These are phyloP conservation scores for Termitomyces sp. DNA, from an alignment of 768 basidiomycete species.

Conservation along the genomic window DNA sequence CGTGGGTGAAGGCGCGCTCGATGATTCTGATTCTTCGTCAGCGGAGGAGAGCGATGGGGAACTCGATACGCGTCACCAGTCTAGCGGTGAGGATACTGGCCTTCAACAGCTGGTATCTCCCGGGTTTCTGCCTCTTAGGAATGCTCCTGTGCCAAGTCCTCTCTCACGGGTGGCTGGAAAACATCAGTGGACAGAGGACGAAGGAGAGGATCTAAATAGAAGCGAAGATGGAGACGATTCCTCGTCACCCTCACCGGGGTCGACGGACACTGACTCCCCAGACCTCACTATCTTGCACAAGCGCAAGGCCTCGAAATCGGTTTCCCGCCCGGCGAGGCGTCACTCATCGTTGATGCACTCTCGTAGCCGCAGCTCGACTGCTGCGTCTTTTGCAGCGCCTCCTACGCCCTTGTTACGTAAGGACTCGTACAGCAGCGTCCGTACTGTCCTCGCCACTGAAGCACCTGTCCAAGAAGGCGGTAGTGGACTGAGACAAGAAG, in stretches of 20 bases:
- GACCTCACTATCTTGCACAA: constrained; percentile 17
- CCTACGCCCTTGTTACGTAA: constrained; percentile 31
- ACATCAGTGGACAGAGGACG: constrained; percentile 51
- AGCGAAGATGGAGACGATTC: constrained; percentile 44
- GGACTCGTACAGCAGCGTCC: constrained; percentile 61
- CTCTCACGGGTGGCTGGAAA: constrained; percentile 52
- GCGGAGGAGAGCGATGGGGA: constrained; percentile 27
- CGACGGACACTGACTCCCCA: constrained; percentile 56
- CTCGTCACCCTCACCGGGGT: constrained; percentile 59
- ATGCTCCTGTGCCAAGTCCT: constrained; percentile 53
- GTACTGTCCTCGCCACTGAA: constrained; percentile 62
- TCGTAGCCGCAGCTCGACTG: constrained; percentile 61
- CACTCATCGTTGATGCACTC: constrained; percentile 28
- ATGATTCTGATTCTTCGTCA: constrained; percentile 68
- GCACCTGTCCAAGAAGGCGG: constrained; percentile 22
- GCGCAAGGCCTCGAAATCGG: constrained; percentile 26
- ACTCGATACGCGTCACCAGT: constrained; percentile 21
- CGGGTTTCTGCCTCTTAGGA: constrained; percentile 20
- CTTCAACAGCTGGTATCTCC: constrained; percentile 28
- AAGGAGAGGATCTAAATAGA: constrained; percentile 24
- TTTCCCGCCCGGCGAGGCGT: constrained; percentile 18
- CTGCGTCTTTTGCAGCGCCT: constrained; percentile 52
- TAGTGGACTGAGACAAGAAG: constrained; percentile 18
- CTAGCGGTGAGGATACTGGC: constrained; percentile 29
- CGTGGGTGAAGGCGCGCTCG: constrained; percentile 72